Base-by-base conservation (phyloP, 148 eudicot species). In the Cornus florida region DNA sequence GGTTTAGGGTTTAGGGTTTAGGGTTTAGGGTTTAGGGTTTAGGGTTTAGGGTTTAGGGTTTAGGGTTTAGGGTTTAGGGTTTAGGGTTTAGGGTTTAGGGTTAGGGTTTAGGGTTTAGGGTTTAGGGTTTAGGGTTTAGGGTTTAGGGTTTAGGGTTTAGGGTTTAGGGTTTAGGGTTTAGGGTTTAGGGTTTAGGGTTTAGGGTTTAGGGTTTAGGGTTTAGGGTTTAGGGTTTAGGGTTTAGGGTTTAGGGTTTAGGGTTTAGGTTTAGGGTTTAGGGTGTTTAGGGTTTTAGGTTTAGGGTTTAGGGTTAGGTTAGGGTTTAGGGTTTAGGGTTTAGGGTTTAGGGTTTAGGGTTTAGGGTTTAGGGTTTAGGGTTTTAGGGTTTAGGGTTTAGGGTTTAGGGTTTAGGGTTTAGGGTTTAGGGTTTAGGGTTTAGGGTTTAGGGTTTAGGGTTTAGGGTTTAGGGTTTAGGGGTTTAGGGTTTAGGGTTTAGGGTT, bases 171-270 rank as follows among this genome's bases (percentile, higher is more conserved):
- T 62, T 17, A n/a, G 67, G 67, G n/a, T 62, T 62, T 62, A 62
- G 22, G 67, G 67, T 62, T 62, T 62, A 62, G 67, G 67, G 67
- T 62, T 62, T 62, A 62, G 67, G 67, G 67, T 62, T 62, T 57
- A 57, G 64, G 64, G 64, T 57, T 57, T 57, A 57, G 64, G 64
- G 64, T 57, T 57, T 57, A 57, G 64, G 64, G 65, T 59, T 59
- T 59, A n/a, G 67, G 67, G n/a, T 62, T 62, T 17, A n/a, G 67
- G 67, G n/a, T 62, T 62, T 62, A 62, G n/a, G n/a, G n/a, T n/a
- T n/a, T n/a, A n/a, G n/a, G n/a, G n/a, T n/a, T n/a, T n/a, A n/a
- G n/a, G n/a, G n/a, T n/a, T n/a, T n/a, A n/a, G n/a, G n/a, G n/a
- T n/a, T n/a, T n/a, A 7, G 67, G 67, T 62, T 62, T 62, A 62